phyloP scores from a whole-genome alignment of 306 rosid species.

The Gillenia trifoliata region DNA sequence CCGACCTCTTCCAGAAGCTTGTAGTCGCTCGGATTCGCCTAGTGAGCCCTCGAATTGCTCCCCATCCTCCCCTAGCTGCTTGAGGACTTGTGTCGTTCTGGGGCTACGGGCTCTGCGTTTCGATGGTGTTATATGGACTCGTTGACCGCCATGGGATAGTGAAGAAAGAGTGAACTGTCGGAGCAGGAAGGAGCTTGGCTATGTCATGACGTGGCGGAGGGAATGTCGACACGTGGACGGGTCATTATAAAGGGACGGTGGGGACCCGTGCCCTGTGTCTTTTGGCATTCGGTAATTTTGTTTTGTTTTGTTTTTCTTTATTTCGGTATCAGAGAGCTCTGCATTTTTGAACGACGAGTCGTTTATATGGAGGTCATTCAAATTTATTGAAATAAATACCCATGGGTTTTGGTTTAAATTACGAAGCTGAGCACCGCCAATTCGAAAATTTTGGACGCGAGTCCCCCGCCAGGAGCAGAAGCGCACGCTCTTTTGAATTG shows the following conservation, averaged over 20 bases:
- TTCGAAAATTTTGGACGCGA: background rate
- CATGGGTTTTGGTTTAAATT: background rate
- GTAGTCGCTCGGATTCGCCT: conserved; percentile 60
- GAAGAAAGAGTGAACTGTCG: background rate
- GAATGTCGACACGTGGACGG: conserved; percentile 27
- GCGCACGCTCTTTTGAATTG: background rate
- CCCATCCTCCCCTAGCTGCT: conserved; percentile 48
- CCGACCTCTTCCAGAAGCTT: conserved; percentile 95
- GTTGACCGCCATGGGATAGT: conserved; percentile 51
- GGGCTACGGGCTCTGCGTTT: background rate
- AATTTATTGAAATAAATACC: background rate
- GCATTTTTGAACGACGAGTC: background rate
- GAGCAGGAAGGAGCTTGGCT: background rate
- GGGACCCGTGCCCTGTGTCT: conserved; percentile 14
- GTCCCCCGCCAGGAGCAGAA: background rate
- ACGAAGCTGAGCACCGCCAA: background rate
- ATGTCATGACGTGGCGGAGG: conserved; percentile 30
- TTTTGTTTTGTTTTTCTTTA: too few relatives aligned
- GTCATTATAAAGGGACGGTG: background rate
- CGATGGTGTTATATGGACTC: conserved; percentile 18
- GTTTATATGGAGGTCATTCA: background rate
- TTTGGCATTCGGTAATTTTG: background rate
- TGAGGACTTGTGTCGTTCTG: background rate
- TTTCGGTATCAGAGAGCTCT: background rate
- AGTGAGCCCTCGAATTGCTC: conserved; percentile 40